Percentiles rank a stretch among this genome's conserved stretches.
These are phyloP conservation scores for Candida arabinofermentans DNA, from an alignment of 805 yeast genomes.

Conservation along the genomic window DNA sequence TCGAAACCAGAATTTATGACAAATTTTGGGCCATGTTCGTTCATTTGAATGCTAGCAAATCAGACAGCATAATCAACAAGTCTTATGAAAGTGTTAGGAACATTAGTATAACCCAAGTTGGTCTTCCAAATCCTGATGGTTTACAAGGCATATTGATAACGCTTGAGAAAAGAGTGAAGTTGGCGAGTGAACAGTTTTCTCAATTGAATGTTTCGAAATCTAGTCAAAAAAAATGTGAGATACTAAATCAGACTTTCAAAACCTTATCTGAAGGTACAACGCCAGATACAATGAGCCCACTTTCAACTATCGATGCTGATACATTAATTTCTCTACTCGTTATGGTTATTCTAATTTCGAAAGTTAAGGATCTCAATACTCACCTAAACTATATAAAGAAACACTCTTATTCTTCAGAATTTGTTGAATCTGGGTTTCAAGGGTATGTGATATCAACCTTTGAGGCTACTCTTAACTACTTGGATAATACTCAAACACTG, in stretches of 20 bases:
- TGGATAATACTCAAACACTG: constrained; percentile 38
- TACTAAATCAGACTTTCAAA: constrained; percentile 49
- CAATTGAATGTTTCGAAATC: constrained; percentile 42
- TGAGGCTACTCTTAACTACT: constrained; percentile 73
- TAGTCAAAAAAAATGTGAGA: constrained; percentile 43
- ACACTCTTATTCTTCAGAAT: constrained; percentile 44
- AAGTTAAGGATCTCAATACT: constrained; percentile 52
- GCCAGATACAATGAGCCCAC: not conserved
- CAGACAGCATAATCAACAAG: constrained; percentile 19
- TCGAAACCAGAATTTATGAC: constrained; percentile 65
- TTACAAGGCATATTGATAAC: constrained; percentile 15
- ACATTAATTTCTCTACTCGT: constrained; percentile 68
- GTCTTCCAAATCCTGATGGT: constrained; percentile 37
- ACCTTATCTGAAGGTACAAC: constrained; percentile 36
- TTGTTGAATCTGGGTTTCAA: constrained; percentile 50
- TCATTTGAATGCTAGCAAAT: constrained; percentile 3
- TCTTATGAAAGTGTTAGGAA: constrained; percentile 35
- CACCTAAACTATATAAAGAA: constrained; percentile 64
- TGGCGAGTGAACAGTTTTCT: constrained; percentile 51
- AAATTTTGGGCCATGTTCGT: constrained; percentile 54
- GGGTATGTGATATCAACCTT: constrained; percentile 81
- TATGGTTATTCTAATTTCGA: constrained; percentile 63
- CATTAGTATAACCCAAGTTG: constrained; percentile 49
- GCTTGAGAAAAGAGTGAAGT: constrained; percentile 41
- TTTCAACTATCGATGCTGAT: constrained; percentile 67